Conservation (phyloP, 108 stramenopile species). For the Stephanodiscus triporus region DNA sequence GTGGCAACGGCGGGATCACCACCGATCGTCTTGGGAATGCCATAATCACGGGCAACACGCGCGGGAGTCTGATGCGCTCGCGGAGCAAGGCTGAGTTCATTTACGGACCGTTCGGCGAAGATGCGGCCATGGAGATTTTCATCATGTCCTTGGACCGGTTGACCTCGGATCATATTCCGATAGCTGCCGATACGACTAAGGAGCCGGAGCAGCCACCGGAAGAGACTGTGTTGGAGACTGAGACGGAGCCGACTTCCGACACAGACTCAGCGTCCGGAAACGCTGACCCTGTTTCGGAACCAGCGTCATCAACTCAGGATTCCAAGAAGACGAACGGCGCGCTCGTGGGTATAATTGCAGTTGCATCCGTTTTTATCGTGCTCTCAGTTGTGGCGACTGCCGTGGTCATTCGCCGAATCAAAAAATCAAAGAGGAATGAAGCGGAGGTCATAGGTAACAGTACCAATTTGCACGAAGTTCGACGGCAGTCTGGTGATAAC, state of each 20-base stretch:
- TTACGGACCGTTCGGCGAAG: slow-evolving; percentile 22
- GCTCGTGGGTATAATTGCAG: slow-evolving; percentile 25
- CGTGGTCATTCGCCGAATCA: slow-evolving; percentile 13
- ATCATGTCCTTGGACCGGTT: slow-evolving; percentile 56
- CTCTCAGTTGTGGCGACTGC: slow-evolving; percentile 7
- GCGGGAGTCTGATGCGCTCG: slow-evolving; percentile 53
- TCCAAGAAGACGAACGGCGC: slow-evolving; percentile 10
- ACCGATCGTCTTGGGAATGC: slow-evolving; percentile 54
- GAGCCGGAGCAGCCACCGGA: not conserved
- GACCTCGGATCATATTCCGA: slow-evolving; percentile 34
- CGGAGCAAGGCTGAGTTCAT: slow-evolving; percentile 34
- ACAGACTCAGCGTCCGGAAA: slow-evolving; percentile 2
- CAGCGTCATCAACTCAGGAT: not conserved
- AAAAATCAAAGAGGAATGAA: slow-evolving; percentile 17
- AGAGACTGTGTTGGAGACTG: not conserved
- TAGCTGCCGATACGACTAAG: slow-evolving; percentile 17
- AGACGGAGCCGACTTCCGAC: not conserved
- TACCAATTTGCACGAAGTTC: slow-evolving; percentile 17
- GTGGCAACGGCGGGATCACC: slow-evolving; percentile 54
- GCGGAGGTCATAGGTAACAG: slow-evolving; percentile 1
- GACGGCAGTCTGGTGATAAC: not conserved
- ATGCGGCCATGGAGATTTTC: slow-evolving; percentile 54
- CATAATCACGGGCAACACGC: slow-evolving; percentile 55
- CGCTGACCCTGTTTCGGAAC: not conserved
- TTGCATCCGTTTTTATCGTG: slow-evolving; percentile 17